Percentiles rank a stretch among this genome's conserved stretches.
phyloP scores from a whole-genome alignment of 352 stramenopile species.

The Phytopythium boreale region DNA sequence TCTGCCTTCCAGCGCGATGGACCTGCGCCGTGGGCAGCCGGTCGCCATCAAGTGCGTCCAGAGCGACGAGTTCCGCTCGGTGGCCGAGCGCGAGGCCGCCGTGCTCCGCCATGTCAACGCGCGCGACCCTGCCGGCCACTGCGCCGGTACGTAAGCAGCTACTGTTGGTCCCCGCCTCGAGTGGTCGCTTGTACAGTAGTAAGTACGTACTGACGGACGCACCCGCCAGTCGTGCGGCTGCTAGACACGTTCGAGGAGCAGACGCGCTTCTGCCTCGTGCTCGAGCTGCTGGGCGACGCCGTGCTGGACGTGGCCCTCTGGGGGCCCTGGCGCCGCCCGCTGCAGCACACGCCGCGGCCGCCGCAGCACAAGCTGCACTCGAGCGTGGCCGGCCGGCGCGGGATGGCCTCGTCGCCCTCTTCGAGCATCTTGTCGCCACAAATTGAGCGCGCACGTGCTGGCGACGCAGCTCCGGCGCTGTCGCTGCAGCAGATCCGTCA shows the following conservation, averaged over 20 bases:
- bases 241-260: slow-evolving; percentile 56
- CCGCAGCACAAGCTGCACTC: slow-evolving; percentile 56
- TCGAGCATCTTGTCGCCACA: background rate
- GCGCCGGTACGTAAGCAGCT: slow-evolving; percentile 46
- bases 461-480: slow-evolving; percentile 17
- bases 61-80: slow-evolving; percentile 37
- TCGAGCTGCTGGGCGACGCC: slow-evolving; percentile 58
- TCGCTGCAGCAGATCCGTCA: slow-evolving; percentile 36
- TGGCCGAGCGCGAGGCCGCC: slow-evolving; percentile 56
- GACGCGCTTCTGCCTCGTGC: slow-evolving; percentile 56
- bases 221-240: slow-evolving; percentile 39
- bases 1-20: slow-evolving; percentile 34
- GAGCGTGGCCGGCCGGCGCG: slow-evolving; percentile 4
- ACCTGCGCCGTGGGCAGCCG: slow-evolving; percentile 30
- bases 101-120: slow-evolving; percentile 39
- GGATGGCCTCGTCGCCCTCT: background rate
- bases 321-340: slow-evolving; percentile 91
- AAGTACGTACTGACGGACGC: slow-evolving; percentile 4
- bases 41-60: slow-evolving; percentile 76
- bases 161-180: no score
- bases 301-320: slow-evolving; percentile 95
- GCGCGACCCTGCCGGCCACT: slow-evolving; percentile 27
- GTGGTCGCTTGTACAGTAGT: no score
- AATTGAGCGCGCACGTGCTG: background rate
- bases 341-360: slow-evolving; percentile 37